These are phyloP conservation scores for Nigrospora sphaerica DNA, from an alignment of 2,329 filamentous ascomycete genomes.

Conservation along the genomic window DNA sequence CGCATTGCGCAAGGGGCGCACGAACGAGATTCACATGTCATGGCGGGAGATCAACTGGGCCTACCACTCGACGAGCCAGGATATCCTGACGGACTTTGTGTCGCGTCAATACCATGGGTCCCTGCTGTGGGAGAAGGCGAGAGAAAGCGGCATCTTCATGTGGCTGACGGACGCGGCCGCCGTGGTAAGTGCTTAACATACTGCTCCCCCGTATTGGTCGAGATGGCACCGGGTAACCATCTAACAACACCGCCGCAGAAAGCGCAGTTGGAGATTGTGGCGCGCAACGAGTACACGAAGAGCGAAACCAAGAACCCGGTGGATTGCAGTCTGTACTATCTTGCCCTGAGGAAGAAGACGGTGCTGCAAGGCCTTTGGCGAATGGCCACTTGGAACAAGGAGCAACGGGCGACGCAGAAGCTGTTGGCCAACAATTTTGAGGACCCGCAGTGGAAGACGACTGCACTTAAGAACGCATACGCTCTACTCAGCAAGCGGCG, in stretches of 20 bases:
- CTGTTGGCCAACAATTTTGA: constrained; percentile 87
- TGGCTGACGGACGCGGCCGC: constrained; percentile 77
- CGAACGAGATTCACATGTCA: constrained; percentile 58
- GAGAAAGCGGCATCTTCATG: constrained; percentile 87
- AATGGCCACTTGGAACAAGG: constrained; percentile 83
- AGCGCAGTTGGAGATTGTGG: constrained; percentile 80
- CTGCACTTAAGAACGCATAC: constrained; percentile 93
- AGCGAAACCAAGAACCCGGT: constrained; percentile 82
- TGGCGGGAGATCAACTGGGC: constrained; percentile 83
- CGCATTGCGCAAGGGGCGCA: constrained; percentile 59
- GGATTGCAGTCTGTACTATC: constrained; percentile 84
- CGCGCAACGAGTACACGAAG: constrained; percentile 87
- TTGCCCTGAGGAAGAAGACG: constrained; percentile 84
- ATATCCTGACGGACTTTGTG: constrained; percentile 81
- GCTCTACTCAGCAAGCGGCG: constrained; percentile 84
- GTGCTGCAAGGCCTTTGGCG: constrained; percentile 90
- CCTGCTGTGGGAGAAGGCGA: constrained; percentile 77
- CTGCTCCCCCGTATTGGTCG: not conserved
- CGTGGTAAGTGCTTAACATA: constrained; percentile 49
- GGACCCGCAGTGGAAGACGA: constrained; percentile 78
- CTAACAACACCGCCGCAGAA: constrained; percentile 35
- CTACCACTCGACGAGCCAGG: constrained; percentile 78
- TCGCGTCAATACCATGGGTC: constrained; percentile 70
- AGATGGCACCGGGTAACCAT: not conserved
- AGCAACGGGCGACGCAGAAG: constrained; percentile 73